Evolutionary conservation across 257 asterid genomes (phyloP).

Genomic region (Mitragyna speciosa): DNA sequence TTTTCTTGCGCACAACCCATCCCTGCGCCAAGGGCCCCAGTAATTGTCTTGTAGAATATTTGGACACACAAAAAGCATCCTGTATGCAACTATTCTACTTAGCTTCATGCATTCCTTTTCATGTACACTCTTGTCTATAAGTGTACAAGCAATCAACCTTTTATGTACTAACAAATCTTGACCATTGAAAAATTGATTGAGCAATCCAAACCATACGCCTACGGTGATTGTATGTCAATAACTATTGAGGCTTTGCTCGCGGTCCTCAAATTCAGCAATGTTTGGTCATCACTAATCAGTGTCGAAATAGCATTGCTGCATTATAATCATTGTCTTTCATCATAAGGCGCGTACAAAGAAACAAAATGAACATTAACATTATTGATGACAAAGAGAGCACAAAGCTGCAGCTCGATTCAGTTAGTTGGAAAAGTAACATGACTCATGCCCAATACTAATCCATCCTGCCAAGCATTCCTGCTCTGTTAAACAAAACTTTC

Average conservation of each 20-base stretch:
- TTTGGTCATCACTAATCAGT: not conserved
- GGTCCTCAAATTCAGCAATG: not conserved
- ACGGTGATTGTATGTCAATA: not conserved
- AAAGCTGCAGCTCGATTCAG: not conserved
- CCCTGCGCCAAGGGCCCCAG: not conserved
- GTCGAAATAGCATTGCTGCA: not conserved
- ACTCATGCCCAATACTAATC: not conserved
- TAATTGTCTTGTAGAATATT: not conserved
- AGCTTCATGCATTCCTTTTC: too few relatives aligned
- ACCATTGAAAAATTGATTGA: not conserved
- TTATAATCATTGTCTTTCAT: not conserved
- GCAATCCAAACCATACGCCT: not conserved
- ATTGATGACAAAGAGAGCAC: not conserved
- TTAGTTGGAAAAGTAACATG: not conserved
- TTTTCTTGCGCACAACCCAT: not conserved
- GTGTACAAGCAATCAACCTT: not conserved
- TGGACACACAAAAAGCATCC: not conserved
- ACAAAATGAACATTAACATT: not conserved
- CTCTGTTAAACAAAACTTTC: not conserved
- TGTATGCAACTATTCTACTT: too few relatives aligned
- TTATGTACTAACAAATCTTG: not conserved
- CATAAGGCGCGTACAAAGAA: not conserved
- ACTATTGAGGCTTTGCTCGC: not conserved
- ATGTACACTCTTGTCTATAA: not conserved
- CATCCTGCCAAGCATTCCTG: not conserved